Evolutionary conservation across 2,329 filamentous ascomycete genomes (phyloP).

Genomic region (Chrysoporthe deuterocubensis): DNA sequence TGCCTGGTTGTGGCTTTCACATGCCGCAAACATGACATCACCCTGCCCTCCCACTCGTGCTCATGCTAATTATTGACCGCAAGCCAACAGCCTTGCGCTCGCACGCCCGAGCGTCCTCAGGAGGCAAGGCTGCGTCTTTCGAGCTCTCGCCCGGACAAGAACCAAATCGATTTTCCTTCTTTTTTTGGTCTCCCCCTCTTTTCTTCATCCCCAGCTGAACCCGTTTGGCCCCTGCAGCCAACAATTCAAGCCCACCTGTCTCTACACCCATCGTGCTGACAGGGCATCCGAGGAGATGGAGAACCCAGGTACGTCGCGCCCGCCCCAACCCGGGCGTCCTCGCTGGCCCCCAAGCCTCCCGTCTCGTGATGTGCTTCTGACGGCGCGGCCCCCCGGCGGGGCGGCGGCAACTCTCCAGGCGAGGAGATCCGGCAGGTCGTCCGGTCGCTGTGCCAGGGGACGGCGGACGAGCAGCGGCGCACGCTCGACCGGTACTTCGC

Average conservation of each 20-base stretch:
- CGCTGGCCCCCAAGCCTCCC: neutral
- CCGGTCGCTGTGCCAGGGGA: constrained; percentile 68
- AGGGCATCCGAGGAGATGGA: constrained; percentile 40
- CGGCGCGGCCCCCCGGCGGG: neutral
- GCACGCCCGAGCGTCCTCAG: neutral
- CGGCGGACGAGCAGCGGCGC: constrained; percentile 65
- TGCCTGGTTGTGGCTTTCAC: constrained; percentile 5
- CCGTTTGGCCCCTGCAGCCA: neutral
- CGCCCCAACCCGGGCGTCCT: neutral
- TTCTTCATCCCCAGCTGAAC: neutral
- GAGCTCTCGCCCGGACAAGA: neutral
- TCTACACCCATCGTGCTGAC: neutral
- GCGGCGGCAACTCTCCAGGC: constrained; percentile 36
- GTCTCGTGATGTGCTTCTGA: constrained; percentile 13
- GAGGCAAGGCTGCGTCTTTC: neutral
- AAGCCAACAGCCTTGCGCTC: neutral
- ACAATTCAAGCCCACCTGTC: neutral
- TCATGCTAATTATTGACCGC: neutral
- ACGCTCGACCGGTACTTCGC: constrained; percentile 76
- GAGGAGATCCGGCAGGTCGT: constrained; percentile 70
- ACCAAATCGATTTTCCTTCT: neutral
- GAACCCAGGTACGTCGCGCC: constrained; percentile 44
- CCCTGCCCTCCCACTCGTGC: neutral
- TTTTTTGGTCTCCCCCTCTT: neutral
- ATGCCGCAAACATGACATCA: constrained; percentile 11